These are phyloP conservation scores for Diversispora eburnea DNA, from an alignment of 192 early-diverging fungal genomes.

Conservation along the genomic window DNA sequence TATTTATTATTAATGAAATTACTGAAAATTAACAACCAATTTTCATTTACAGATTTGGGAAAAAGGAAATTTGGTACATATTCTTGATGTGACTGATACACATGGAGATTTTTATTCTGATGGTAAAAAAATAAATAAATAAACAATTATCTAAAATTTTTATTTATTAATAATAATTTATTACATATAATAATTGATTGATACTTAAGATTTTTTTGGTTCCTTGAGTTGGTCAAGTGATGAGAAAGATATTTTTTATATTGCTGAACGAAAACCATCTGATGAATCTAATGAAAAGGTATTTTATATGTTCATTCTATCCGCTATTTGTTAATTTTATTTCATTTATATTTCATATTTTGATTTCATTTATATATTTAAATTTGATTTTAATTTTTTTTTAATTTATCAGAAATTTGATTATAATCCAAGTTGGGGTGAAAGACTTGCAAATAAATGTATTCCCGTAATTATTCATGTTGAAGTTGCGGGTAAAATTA, in stretches of 20 bases:
- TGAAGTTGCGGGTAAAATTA: conserved; percentile 40
- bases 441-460: conserved; percentile 60
- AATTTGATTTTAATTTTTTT: not conserved
- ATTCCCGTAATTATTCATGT: conserved; percentile 53
- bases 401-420: not conserved
- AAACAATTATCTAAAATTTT: conserved; percentile 29
- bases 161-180: not conserved
- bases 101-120: conserved; percentile 75
- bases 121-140: conserved; percentile 20
- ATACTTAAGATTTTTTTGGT: conserved; percentile 46
- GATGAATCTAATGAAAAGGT: conserved; percentile 38
- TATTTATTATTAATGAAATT: not conserved
- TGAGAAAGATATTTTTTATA: conserved; percentile 57
- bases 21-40: not conserved
- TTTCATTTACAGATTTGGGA: conserved; percentile 44
- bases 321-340: not conserved
- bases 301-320: not conserved
- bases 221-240: conserved; percentile 57
- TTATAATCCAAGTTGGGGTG: conserved; percentile 63
- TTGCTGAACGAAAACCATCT: conserved; percentile 63
- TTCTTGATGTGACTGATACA: conserved; percentile 59
- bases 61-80: conserved; percentile 46
- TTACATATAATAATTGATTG: conserved; percentile 1
- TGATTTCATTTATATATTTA: not conserved
- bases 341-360: not conserved